Evolutionary conservation across 2,329 filamentous ascomycete species (phyloP).

Genomic region (Myriosclerotinia curreyana): DNA sequence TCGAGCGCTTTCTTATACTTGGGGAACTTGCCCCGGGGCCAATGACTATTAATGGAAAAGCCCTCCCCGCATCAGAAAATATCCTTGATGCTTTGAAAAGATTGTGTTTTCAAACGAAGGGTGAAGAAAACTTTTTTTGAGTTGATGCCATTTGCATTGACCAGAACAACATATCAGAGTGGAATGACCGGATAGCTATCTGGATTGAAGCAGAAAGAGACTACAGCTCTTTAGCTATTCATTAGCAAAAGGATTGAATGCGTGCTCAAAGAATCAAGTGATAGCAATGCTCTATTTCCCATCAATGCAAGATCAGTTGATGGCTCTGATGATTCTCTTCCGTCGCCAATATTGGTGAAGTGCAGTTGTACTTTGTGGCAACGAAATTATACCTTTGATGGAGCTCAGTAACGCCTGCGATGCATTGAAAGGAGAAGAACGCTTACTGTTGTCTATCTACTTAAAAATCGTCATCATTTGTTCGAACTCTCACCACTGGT

Average conservation of each 20-base stretch:
- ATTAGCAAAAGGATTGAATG: slow-evolving; percentile 28
- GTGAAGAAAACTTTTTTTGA: slow-evolving; percentile 29
- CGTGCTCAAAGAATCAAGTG: slow-evolving; percentile 23
- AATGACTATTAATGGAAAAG: slow-evolving; percentile 25
- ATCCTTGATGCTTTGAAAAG: slow-evolving; percentile 30
- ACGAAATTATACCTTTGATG: slow-evolving; percentile 40
- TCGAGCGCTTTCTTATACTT: slow-evolving; percentile 33
- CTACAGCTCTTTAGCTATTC: slow-evolving; percentile 25
- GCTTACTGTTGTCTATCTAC: slow-evolving; percentile 26
- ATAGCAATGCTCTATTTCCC: slow-evolving; percentile 24
- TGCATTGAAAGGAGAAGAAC: slow-evolving; percentile 26
- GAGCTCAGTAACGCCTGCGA: slow-evolving; percentile 37
- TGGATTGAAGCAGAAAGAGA: slow-evolving; percentile 29
- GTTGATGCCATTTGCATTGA: slow-evolving; percentile 36
- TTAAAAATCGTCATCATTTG: slow-evolving; percentile 27
- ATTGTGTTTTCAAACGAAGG: slow-evolving; percentile 24
- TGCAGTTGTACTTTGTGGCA: slow-evolving; percentile 42
- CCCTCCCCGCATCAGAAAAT: slow-evolving; percentile 27
- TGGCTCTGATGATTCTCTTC: slow-evolving; percentile 41
- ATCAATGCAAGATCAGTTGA: slow-evolving; percentile 30
- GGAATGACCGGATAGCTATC: slow-evolving; percentile 29
- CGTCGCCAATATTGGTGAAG: slow-evolving; percentile 42
- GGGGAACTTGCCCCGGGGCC: slow-evolving; percentile 25
- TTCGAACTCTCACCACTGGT: slow-evolving; percentile 29
- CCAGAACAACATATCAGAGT: slow-evolving; percentile 30